phyloP scores from a whole-genome alignment of 768 basidiomycete species.

The Mycena kentingensis region DNA sequence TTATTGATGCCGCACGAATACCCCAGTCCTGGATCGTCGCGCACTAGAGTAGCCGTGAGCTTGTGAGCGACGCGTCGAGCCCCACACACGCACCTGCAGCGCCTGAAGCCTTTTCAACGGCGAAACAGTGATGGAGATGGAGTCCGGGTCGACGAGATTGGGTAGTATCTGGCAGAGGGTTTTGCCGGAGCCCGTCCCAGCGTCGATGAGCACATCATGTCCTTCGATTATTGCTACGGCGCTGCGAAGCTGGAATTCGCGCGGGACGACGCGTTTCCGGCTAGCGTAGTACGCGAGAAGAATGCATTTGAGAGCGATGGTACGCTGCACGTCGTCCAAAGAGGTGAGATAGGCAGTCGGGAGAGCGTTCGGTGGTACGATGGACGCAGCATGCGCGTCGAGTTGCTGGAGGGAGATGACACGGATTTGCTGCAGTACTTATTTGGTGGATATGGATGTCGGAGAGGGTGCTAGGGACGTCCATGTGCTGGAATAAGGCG shows the following conservation, averaged over 20 bases:
- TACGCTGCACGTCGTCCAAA: neutral
- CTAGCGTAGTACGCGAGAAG: slow-evolving; percentile 11
- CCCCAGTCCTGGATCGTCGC: slow-evolving; percentile 15
- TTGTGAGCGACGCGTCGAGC: neutral
- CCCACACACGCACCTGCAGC: slow-evolving; percentile 2
- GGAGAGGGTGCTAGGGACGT: too few species aligned
- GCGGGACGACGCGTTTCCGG: slow-evolving; percentile 18
- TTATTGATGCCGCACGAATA: slow-evolving; percentile 23
- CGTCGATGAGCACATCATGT: slow-evolving; percentile 24
- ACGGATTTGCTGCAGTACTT: neutral
- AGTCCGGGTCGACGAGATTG: slow-evolving; percentile 23
- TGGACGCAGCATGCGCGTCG: neutral
- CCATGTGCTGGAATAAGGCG: too few species aligned
- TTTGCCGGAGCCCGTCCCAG: slow-evolving; percentile 32
- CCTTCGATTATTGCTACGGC: slow-evolving; percentile 22
- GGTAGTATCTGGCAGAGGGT: slow-evolving; percentile 29
- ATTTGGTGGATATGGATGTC: too few species aligned
- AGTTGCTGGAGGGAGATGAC: neutral
- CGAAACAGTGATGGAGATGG: slow-evolving; percentile 8
- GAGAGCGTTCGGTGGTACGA: neutral
- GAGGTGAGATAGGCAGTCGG: slow-evolving; percentile 3
- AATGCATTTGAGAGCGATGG: slow-evolving; percentile 4
- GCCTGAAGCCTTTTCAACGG: slow-evolving; percentile 16
- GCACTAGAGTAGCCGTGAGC: neutral
- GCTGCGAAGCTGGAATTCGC: slow-evolving; percentile 27